Evolutionary conservation across 768 basidiomycete genomes (phyloP).

Genomic region (Bullera alba): DNA sequence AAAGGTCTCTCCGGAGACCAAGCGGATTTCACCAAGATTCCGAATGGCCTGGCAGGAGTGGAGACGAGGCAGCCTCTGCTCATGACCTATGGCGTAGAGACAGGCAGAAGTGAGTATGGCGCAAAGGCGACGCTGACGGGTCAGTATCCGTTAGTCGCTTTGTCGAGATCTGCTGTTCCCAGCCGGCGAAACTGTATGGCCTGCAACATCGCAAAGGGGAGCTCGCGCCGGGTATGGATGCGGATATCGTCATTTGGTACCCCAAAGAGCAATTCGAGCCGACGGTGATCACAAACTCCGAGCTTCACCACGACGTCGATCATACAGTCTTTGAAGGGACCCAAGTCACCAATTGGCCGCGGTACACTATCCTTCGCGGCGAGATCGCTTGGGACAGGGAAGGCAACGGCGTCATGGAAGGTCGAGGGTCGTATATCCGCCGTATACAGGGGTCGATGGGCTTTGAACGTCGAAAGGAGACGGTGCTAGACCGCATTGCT

Average conservation of each 20-base stretch:
- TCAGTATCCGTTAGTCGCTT: constrained; percentile 36
- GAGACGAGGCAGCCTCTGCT: constrained; percentile 44
- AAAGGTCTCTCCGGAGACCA: constrained; percentile 13
- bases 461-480: not conserved
- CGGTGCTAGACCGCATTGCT: constrained; percentile 1
- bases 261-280: not conserved
- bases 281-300: not conserved
- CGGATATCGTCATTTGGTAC: constrained; percentile 43
- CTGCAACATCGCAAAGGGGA: constrained; percentile 29
- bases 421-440: not conserved
- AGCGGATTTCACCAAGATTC: constrained; percentile 40
- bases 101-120: constrained; percentile 18
- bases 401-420: not conserved
- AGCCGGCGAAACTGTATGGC: constrained; percentile 43
- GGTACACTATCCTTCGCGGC: constrained; percentile 4
- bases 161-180: constrained; percentile 42
- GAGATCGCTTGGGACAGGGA: constrained; percentile 2
- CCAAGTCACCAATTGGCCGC: constrained; percentile 3
- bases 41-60: constrained; percentile 45
- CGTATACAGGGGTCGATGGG: constrained; percentile 2
- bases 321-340: constrained; percentile 4
- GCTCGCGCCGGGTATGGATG: constrained; percentile 42
- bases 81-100: constrained; percentile 43
- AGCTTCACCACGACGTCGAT: constrained; percentile 6
- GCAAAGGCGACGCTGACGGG: not conserved